These are phyloP conservation scores for Acmispon strigosus DNA, from an alignment of 306 rosid genomes.

Conservation along the genomic window DNA sequence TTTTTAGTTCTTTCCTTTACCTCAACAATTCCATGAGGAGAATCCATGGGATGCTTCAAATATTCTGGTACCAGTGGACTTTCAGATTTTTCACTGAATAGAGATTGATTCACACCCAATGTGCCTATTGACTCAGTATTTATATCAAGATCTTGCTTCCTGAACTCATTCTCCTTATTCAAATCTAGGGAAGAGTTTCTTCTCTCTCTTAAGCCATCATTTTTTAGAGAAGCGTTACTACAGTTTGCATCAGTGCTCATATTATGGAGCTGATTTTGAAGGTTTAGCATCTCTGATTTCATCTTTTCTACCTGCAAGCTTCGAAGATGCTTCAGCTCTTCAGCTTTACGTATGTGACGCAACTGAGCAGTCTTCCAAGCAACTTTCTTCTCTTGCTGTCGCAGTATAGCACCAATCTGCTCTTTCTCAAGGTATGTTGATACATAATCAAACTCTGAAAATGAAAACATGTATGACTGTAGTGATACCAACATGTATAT, in stretches of 20 bases:
- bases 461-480: slow-evolving; percentile 79
- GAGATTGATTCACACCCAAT: slow-evolving; percentile 44
- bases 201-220: slow-evolving; percentile 48
- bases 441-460: slow-evolving; percentile 71
- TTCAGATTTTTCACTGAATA: slow-evolving; percentile 30
- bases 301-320: slow-evolving; percentile 94
- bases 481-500: slow-evolving; percentile 80
- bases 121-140: slow-evolving; percentile 27
- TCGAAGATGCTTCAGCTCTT: slow-evolving; percentile 65
- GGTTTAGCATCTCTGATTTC: slow-evolving; percentile 88
- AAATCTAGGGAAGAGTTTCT: slow-evolving; percentile 30
- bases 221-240: slow-evolving; percentile 40
- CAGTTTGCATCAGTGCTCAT: slow-evolving; percentile 41
- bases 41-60: slow-evolving; percentile 31
- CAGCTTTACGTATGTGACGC: slow-evolving; percentile 59
- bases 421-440: slow-evolving; percentile 83
- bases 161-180: slow-evolving; percentile 19
- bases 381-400: slow-evolving; percentile 81
- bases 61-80: slow-evolving; percentile 33
- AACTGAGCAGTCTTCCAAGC: slow-evolving; percentile 83
- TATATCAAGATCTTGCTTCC: slow-evolving; percentile 35
- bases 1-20: slow-evolving; percentile 26
- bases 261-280: slow-evolving; percentile 64
- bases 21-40: slow-evolving; percentile 50
- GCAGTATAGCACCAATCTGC: slow-evolving; percentile 84